These are phyloP conservation scores for Paxillus ammoniavirescens DNA, from an alignment of 768 basidiomycete genomes.

Conservation along the genomic window DNA sequence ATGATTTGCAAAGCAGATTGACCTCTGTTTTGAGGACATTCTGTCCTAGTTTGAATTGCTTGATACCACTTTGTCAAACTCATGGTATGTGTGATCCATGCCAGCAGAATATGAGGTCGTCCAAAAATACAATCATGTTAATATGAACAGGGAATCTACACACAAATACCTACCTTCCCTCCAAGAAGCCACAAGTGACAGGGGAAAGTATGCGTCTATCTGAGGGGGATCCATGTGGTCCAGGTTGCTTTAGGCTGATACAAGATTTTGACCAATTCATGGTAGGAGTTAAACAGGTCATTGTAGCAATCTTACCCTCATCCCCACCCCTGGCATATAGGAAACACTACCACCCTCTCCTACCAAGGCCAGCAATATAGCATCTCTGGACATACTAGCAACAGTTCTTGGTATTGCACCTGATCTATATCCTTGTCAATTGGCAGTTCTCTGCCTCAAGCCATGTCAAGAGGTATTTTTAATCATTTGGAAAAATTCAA, in stretches of 20 bases:
- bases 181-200: conserved; percentile 22
- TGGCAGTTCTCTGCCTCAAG: conserved; percentile 47
- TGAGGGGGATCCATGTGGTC: conserved; percentile 31
- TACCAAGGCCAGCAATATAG: not conserved
- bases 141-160: conserved; percentile 1
- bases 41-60: conserved; percentile 47
- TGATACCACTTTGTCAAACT: conserved; percentile 37
- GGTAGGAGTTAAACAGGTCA: not conserved
- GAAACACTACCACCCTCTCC: conserved; percentile 23
- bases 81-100: conserved; percentile 30
- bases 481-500: not conserved
- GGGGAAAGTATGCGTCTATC: conserved; percentile 23
- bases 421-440: conserved; percentile 47
- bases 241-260: conserved; percentile 30
- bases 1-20: conserved; percentile 34
- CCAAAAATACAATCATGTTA: not conserved
- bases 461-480: conserved; percentile 44
- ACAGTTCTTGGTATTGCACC: conserved; percentile 43
- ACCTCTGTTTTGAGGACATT: conserved; percentile 34
- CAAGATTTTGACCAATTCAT: conserved; percentile 23
- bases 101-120: not conserved
- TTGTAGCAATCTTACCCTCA: accelerated
- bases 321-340: conserved; percentile 2
- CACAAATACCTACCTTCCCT: conserved; percentile 12
- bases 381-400: conserved; percentile 23